Percentiles rank a stretch among this genome's conserved stretches.
These are phyloP conservation scores for Tetracladium marchalianum DNA, from an alignment of 495 filamentous ascomycete genomes.

Conservation along the genomic window DNA sequence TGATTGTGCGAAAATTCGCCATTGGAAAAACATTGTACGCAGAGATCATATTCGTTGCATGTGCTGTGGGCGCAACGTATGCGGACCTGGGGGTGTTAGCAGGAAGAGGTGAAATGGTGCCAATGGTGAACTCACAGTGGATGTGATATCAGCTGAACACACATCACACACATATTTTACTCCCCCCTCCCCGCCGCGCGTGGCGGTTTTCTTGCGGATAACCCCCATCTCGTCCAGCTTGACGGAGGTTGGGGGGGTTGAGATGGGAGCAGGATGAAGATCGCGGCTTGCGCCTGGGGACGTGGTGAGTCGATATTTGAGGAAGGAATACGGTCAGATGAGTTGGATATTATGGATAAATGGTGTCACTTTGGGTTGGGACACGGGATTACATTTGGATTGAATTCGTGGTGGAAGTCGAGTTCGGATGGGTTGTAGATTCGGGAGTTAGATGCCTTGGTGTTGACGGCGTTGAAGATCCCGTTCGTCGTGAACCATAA, in stretches of 20 bases:
- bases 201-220: constrained; percentile 90
- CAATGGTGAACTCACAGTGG: constrained; percentile 54
- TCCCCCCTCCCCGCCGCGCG: constrained; percentile 81
- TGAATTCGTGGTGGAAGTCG: background rate
- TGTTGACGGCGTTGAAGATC: too few relatives aligned
- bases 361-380: too few relatives aligned
- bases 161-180: constrained; percentile 94
- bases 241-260: background rate
- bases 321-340: background rate
- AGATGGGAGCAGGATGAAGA: background rate
- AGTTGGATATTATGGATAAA: too few relatives aligned
- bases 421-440: too few relatives aligned
- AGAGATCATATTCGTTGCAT: constrained; percentile 94
- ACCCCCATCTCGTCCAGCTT: constrained; percentile 63
- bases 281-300: too few relatives aligned
- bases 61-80: constrained; percentile 77
- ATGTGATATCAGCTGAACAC: constrained; percentile 90
- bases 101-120: background rate
- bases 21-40: constrained; percentile 85
- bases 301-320: background rate
- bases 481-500: too few relatives aligned
- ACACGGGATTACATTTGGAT: background rate
- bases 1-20: constrained; percentile 70
- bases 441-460: too few relatives aligned
- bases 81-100: constrained; percentile 54